phyloP scores from a whole-genome alignment of 2,329 filamentous ascomycete genomes.

The Aaosphaeria pasadenensis region DNA sequence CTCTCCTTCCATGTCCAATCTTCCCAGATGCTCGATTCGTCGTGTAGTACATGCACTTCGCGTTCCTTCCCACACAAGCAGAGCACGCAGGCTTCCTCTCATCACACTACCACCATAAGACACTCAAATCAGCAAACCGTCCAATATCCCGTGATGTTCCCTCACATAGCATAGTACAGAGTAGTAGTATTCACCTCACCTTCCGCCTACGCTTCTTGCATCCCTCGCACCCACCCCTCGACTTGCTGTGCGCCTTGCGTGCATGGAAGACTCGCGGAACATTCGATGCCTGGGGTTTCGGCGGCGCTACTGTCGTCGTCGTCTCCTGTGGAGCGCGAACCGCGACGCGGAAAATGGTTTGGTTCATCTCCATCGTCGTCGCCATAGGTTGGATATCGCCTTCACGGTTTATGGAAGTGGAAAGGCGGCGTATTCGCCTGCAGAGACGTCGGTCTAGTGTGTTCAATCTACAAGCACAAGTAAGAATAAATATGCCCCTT shows the following conservation, averaged over 20 bases:
- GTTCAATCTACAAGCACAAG: too few species aligned
- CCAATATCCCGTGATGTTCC: too few species aligned
- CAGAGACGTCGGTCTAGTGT: too few species aligned
- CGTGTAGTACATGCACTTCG: neutral
- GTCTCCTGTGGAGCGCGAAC: neutral
- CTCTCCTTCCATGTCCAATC: neutral
- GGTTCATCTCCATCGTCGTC: neutral
- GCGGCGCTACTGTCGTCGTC: neutral
- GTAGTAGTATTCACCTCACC: slow-evolving; percentile 2
- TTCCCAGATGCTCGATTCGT: neutral
- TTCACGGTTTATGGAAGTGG: neutral
- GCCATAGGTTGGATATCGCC: neutral
- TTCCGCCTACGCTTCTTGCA: slow-evolving; percentile 8
- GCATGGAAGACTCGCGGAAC: neutral
- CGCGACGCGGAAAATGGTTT: neutral
- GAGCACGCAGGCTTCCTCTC: neutral
- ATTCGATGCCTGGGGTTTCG: neutral
- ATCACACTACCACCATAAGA: neutral
- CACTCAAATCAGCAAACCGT: neutral
- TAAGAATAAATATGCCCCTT: too few species aligned
- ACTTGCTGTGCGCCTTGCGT: slow-evolving; percentile 7
- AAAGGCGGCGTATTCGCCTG: neutral
- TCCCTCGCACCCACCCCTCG: slow-evolving; percentile 4
- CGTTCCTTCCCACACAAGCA: neutral
- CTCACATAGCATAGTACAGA: neutral